Conservation (phyloP, 495 filamentous ascomycete genomes). For the Evernia prunastri region DNA sequence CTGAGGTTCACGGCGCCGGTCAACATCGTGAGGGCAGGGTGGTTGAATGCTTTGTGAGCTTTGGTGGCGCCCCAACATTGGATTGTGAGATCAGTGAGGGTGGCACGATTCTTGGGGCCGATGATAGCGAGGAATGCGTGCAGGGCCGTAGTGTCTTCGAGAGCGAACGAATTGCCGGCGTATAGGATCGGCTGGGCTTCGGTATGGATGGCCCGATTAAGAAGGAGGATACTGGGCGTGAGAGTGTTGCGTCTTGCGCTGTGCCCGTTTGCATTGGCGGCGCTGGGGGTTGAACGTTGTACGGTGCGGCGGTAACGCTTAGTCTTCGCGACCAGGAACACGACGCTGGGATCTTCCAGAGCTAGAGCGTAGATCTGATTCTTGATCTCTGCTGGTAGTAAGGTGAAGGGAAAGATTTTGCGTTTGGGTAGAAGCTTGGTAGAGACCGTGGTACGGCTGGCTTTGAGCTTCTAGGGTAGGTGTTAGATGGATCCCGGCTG, state of each 20-base stretch:
- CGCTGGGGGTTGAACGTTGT: not conserved
- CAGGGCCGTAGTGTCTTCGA: constrained; percentile 21
- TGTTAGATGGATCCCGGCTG: not conserved
- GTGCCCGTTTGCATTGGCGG: not conserved
- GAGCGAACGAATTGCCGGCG: constrained; percentile 14
- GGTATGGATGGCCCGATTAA: constrained; percentile 3
- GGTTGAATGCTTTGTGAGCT: constrained; percentile 17
- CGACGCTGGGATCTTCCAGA: not conserved
- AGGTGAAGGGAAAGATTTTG: constrained; percentile 20
- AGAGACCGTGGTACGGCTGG: not conserved
- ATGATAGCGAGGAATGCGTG: constrained; percentile 18
- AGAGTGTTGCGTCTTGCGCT: too few species aligned
- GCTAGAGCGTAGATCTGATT: constrained; percentile 18
- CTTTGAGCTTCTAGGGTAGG: constrained; percentile 1
- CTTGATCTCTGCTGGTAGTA: constrained; percentile 19
- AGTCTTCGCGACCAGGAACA: not conserved
- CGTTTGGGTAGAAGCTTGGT: constrained; percentile 16
- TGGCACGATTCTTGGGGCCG: constrained; percentile 11
- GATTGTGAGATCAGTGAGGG: constrained; percentile 11
- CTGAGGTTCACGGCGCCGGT: constrained; percentile 11
- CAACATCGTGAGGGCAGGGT: constrained; percentile 19
- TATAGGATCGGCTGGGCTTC: constrained; percentile 22
- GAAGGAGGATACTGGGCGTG: not conserved
- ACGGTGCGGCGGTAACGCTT: not conserved
- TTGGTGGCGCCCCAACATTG: constrained; percentile 16